Evolutionary conservation across 2,329 filamentous ascomycete species (phyloP), one percentile per base, ranked within the genome.

Genomic region (Westerdykella aurantiaca): DNA sequence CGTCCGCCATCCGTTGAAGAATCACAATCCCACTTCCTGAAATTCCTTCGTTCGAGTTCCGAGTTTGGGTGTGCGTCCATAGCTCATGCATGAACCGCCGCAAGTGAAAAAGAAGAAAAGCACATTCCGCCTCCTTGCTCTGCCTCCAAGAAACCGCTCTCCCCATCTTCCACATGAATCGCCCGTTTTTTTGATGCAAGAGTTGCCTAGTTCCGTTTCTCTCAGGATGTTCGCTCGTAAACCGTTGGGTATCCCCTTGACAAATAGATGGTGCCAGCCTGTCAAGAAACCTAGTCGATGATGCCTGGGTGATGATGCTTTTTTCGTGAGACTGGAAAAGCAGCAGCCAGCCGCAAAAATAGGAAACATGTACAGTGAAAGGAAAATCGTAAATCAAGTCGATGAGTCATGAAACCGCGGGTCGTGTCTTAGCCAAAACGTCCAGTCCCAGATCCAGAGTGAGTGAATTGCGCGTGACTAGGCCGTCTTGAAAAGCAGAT

Each of bases 321-420:
- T 66, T 66, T 45, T 58, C 56, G 55, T 51, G 60, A 61, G 56
- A 55, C 56, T 52, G 53, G 53, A 61, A 66, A 62, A 57, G 63
- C 60, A 61, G 63, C 61, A 56, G 58, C 58, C 50, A 57, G 61
- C 63, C 63, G 63, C 58, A 60, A 61, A 61, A 61, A 58, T 60
- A 60, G 57, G 17, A 41, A 64, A 64, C 57, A 65, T 66, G 49
- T 66, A 66, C 63, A 65, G 48, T 45, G 51, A 58, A 64, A 63
- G 52, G 55, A 56, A 66, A 64, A 53, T 65, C 61, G 57, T 66
- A 56, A 29, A 60, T 60, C 54, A 47, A 61, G 57, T 58, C 58
- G 55, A 61, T 57, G 53, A 48, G 50, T 57, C 57, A 52, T 56
- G 49, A 34, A 54, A 60, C 55, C 58, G 46, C 55, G 50, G 54